Percentiles rank a stretch among this genome's conserved stretches.
Evolutionary conservation across 176 grass and related monocot species (phyloP).

Genomic region (Tillandsia fasciculata): DNA sequence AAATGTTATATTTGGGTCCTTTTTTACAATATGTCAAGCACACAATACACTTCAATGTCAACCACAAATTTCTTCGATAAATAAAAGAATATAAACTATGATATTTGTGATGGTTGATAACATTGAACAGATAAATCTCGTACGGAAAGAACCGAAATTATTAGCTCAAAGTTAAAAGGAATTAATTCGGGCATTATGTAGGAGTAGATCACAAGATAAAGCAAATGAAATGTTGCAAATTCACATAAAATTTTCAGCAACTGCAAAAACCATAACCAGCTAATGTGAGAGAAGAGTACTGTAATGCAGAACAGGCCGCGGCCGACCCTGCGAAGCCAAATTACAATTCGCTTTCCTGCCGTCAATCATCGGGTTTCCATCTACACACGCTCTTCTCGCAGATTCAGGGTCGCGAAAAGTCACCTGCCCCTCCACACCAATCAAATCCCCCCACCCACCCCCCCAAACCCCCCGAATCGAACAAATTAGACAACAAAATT

Average conservation of each 20-base stretch:
- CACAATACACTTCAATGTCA: too few species aligned
- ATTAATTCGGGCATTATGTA: background rate
- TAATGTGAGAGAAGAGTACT: conserved; percentile 18
- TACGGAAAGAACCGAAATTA: too few species aligned
- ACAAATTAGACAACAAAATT: background rate
- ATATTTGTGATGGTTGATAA: too few species aligned
- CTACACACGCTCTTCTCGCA: conserved; percentile 69
- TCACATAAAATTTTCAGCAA: background rate
- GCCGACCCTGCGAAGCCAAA: conserved; percentile 77
- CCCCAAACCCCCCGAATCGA: background rate
- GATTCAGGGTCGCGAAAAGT: conserved; percentile 82
- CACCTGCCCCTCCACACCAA: conserved; percentile 35
- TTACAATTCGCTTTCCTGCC: conserved; percentile 89
- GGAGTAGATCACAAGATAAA: background rate
- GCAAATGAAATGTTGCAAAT: background rate
- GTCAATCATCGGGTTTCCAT: conserved; percentile 69
- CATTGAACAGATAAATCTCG: too few species aligned
- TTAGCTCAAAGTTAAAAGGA: background rate
- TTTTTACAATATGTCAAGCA: too few species aligned
- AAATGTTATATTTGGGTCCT: too few species aligned
- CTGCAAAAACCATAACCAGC: background rate
- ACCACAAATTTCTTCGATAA: too few species aligned
- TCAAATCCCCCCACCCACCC: background rate
- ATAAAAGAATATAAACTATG: too few species aligned
- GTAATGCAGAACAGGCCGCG: conserved; percentile 33